Evolutionary conservation across 176 grass and related monocot genomes (phyloP).

Genomic region (Carex cristatella): DNA sequence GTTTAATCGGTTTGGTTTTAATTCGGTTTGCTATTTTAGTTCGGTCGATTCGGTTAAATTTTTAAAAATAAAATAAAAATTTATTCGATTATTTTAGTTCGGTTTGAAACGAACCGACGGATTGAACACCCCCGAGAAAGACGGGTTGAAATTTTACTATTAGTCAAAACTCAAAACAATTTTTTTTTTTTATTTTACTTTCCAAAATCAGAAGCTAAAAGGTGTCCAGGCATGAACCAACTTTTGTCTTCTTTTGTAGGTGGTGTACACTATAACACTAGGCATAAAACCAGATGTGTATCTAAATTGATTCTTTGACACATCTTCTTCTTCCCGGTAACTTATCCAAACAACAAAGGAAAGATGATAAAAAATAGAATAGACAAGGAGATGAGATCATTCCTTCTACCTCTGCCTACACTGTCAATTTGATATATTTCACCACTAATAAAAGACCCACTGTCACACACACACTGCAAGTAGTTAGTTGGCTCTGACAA

Average conservation of each 20-base stretch:
- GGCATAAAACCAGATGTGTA: background rate
- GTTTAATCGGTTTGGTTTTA: too few species aligned
- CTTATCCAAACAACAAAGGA: background rate
- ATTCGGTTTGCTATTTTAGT: too few species aligned
- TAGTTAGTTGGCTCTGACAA: slow-evolving; percentile 24
- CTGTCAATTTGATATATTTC: slow-evolving; percentile 14
- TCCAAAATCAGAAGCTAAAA: background rate
- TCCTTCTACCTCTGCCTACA: background rate
- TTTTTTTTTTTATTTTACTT: background rate
- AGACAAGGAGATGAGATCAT: background rate
- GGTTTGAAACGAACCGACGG: too few species aligned
- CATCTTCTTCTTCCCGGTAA: background rate
- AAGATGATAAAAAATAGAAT: background rate
- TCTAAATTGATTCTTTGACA: background rate
- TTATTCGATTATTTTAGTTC: too few species aligned
- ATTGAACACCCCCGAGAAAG: background rate
- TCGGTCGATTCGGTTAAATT: too few species aligned
- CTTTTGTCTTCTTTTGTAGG: background rate
- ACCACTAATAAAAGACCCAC: slow-evolving; percentile 19
- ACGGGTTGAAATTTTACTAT: background rate
- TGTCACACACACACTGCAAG: background rate
- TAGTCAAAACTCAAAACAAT: background rate
- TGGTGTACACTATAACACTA: background rate
- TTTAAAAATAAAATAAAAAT: too few species aligned
- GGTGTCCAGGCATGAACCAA: background rate